These are phyloP conservation scores for Westerdykella ornata DNA, from an alignment of 2,329 filamentous ascomycete species.

Conservation along the genomic window DNA sequence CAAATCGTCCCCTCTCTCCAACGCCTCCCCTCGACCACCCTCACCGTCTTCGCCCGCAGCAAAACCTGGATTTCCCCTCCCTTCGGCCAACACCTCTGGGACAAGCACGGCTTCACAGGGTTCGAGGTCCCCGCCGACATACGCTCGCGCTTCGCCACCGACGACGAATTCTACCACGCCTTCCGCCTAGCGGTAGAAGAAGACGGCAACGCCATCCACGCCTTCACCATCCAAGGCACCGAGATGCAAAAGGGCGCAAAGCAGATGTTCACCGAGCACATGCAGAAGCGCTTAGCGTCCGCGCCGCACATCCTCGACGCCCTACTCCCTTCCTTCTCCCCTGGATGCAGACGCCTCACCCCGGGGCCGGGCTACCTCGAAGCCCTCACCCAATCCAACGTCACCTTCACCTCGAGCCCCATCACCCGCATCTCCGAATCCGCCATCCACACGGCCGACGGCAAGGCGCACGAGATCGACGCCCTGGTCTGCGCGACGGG, in stretches of 20 bases:
- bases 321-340: slow-evolving; percentile 40
- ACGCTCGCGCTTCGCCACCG: slow-evolving; percentile 19
- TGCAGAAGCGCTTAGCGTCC: slow-evolving; percentile 35
- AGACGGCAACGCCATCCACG: slow-evolving; percentile 28
- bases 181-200: slow-evolving; percentile 31
- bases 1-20: slow-evolving; percentile 39
- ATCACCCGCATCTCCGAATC: slow-evolving; percentile 34
- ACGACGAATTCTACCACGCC: slow-evolving; percentile 27
- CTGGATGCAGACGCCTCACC: slow-evolving; percentile 45
- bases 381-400: slow-evolving; percentile 40
- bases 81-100: slow-evolving; percentile 25
- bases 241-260: slow-evolving; percentile 34
- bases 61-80: slow-evolving; percentile 34
- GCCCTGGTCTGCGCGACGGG: slow-evolving; percentile 43
- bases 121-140: slow-evolving; percentile 22
- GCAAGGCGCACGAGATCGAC: slow-evolving; percentile 36
- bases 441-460: slow-evolving; percentile 40
- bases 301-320: slow-evolving; percentile 38
- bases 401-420: slow-evolving; percentile 30
- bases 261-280: slow-evolving; percentile 36
- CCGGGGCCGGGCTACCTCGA: slow-evolving; percentile 50
- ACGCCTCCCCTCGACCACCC: slow-evolving; percentile 24
- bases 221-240: slow-evolving; percentile 32
- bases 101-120: slow-evolving; percentile 31
- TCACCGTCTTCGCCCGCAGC: slow-evolving; percentile 30